phyloP scores from a whole-genome alignment of 768 basidiomycete species.

The Boletus insuetus region DNA sequence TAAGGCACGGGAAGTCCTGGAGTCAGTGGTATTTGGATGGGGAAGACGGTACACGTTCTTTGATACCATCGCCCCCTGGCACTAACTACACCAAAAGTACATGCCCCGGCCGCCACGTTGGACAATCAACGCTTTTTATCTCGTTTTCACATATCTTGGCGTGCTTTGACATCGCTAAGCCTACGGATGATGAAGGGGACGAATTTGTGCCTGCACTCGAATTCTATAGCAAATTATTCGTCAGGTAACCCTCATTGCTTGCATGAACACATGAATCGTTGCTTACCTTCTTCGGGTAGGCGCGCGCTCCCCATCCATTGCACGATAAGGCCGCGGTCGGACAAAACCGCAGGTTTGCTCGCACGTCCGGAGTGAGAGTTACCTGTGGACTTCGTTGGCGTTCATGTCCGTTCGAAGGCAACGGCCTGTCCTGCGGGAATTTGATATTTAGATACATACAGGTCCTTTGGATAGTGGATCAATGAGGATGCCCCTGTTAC shows the following conservation, averaged over 20 bases:
- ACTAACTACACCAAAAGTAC: background rate
- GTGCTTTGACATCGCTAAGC: background rate
- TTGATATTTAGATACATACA: too few relatives aligned
- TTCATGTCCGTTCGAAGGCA: too few relatives aligned
- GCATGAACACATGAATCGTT: background rate
- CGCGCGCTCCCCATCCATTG: background rate
- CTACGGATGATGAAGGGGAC: background rate
- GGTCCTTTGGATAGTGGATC: too few relatives aligned
- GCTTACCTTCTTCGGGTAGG: background rate
- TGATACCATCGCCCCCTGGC: background rate
- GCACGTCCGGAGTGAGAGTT: background rate
- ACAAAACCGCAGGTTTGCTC: background rate
- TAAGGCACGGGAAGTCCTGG: background rate
- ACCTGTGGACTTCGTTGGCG: too few relatives aligned
- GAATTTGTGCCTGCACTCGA: background rate
- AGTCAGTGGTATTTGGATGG: conserved; percentile 1
- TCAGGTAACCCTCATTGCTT: background rate
- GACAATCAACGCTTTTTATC: background rate
- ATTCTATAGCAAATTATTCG: background rate
- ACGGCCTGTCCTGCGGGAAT: too few relatives aligned
- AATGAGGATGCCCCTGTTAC: too few relatives aligned
- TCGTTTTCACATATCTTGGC: background rate
- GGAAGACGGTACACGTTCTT: background rate
- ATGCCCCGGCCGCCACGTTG: conserved; percentile 3
- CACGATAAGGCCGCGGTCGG: background rate